Conservation (phyloP, 306 rosid species). For the Casuarina cunninghamiana region DNA sequence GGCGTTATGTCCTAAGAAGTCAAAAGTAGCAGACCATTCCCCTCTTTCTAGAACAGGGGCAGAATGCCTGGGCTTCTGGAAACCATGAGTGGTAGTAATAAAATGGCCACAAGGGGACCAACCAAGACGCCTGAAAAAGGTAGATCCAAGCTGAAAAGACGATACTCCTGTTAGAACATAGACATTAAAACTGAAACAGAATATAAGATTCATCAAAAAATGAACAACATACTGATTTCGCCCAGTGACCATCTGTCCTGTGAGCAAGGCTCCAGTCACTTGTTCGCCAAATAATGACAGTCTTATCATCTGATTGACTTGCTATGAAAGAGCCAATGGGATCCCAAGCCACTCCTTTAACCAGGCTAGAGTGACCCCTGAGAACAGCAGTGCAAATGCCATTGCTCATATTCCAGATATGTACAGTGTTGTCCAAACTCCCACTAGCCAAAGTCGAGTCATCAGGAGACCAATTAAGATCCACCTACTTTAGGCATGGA, state of each 20-base stretch:
- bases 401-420: conserved; percentile 91
- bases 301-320: conserved; percentile 98
- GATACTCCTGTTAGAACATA: conserved; percentile 31
- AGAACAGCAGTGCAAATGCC: conserved; percentile 98
- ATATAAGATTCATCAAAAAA: conserved; percentile 10
- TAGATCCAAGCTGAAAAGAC: conserved; percentile 88
- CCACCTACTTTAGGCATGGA: conserved; percentile 98
- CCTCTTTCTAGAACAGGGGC: conserved; percentile 99
- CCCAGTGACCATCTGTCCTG: conserved; percentile 96
- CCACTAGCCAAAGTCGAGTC: conserved; percentile 93
- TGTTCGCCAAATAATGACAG: conserved; percentile 96
- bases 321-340: conserved; percentile 98
- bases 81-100: conserved; percentile 97
- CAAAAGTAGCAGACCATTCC: conserved; percentile 99
- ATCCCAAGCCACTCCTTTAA: conserved; percentile 99
- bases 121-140: conserved; percentile 97
- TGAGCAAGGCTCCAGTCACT: conserved; percentile 99
- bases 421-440: conserved; percentile 94
- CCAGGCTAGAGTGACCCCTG: conserved; percentile 98
- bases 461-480: conserved; percentile 99
- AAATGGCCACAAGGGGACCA: conserved; percentile 99
- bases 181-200: conserved; percentile 21
- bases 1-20: conserved; percentile 96
- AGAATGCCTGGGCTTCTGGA: conserved; percentile 99
- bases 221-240: conserved; percentile 75